A percentile compares a stretch with the other conserved stretches of the same genome.
phyloP scores from a whole-genome alignment of 2,329 filamentous ascomycete species.

The Bimuria novae-zelandiae region DNA sequence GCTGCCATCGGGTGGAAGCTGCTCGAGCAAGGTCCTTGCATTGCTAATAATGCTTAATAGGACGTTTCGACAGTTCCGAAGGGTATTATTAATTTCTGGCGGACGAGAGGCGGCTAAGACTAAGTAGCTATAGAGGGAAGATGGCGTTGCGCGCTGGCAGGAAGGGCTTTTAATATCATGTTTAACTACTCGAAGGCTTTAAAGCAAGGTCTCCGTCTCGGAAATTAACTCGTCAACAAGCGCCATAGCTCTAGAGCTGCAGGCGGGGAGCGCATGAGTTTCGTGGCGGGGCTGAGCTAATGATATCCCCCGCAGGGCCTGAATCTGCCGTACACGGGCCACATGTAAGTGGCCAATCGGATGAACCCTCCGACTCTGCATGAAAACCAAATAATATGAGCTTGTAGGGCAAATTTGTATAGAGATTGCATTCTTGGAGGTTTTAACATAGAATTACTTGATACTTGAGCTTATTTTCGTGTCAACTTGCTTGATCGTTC shows the following conservation, averaged over 20 bases:
- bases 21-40: neutral
- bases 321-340: no score
- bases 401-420: no score
- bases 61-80: neutral
- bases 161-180: neutral
- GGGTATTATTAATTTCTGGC: neutral
- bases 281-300: no score
- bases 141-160: neutral
- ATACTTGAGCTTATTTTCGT: no score
- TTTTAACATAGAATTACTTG: no score
- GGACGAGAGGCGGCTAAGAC: neutral
- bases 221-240: constrained; percentile 1
- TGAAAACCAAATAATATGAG: no score
- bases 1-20: neutral
- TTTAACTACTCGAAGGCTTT: neutral
- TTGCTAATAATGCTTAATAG: neutral
- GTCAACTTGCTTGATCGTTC: no score
- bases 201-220: neutral
- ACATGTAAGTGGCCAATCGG: no score
- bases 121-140: neutral
- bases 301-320: no score
- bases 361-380: no score
- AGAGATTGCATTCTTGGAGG: no score
- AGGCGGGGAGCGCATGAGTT: neutral
- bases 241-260: neutral